These are phyloP conservation scores for Rhododendron vialii DNA, from an alignment of 148 eudicot genomes.

Conservation along the genomic window DNA sequence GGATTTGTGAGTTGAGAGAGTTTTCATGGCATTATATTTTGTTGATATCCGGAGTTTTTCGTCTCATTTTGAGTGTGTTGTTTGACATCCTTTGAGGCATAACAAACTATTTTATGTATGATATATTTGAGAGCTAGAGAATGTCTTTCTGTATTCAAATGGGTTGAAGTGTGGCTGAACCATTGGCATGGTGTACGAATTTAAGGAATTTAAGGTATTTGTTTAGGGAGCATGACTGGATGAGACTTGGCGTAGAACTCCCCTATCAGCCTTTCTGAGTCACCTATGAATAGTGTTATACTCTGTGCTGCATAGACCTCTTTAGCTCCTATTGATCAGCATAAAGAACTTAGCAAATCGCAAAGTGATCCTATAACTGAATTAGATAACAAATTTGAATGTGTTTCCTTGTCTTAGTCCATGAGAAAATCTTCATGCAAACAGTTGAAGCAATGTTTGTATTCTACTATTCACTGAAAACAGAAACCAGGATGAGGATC, in stretches of 20 bases:
- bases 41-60: no score
- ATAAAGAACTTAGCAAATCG: background rate
- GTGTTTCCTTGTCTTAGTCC: background rate
- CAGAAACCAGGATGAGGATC: background rate
- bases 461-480: background rate
- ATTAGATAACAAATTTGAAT: background rate
- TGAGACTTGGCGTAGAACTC: background rate
- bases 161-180: background rate
- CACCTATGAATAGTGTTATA: background rate
- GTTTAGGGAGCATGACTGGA: background rate
- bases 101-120: background rate
- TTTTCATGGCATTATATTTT: no score
- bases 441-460: background rate
- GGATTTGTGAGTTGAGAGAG: no score
- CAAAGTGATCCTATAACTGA: background rate
- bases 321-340: background rate
- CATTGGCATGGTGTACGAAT: background rate
- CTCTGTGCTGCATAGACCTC: background rate
- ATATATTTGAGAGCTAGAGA: background rate
- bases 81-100: no score
- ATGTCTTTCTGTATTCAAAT: background rate
- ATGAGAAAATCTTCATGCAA: background rate
- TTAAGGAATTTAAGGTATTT: background rate
- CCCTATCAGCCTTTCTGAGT: background rate
- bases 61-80: no score